Evolutionary conservation across 2,329 filamentous ascomycete species (phyloP).

Genomic region (Golovinomyces cichoracearum): DNA sequence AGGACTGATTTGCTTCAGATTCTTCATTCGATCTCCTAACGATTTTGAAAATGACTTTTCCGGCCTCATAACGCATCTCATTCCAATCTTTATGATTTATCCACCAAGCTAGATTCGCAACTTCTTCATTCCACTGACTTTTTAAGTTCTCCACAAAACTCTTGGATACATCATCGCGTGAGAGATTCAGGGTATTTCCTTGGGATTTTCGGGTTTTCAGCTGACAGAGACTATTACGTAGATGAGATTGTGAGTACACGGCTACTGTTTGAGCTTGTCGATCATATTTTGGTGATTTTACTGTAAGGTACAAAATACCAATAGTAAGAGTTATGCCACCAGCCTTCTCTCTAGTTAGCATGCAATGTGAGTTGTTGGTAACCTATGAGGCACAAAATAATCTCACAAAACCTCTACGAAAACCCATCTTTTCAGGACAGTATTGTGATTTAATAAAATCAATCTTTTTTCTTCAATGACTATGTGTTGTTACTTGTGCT

Average conservation of each 20-base stretch:
- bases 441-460: too few species aligned
- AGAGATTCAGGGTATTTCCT: conserved; percentile 23
- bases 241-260: conserved; percentile 29
- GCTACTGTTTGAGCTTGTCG: conserved; percentile 31
- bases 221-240: conserved; percentile 23
- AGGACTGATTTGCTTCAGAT: conserved; percentile 11
- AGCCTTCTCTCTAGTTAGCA: conserved; percentile 23
- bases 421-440: conserved; percentile 32
- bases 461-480: too few species aligned
- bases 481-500: too few species aligned
- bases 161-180: conserved; percentile 25
- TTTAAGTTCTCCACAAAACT: conserved; percentile 41
- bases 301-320: conserved; percentile 43
- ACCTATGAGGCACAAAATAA: neutral
- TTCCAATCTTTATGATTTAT: conserved; percentile 41
- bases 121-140: conserved; percentile 52
- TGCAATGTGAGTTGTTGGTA: conserved; percentile 2
- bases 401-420: conserved; percentile 35
- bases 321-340: conserved; percentile 54
- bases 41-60: conserved; percentile 22
- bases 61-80: conserved; percentile 31
- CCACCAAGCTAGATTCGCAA: conserved; percentile 39
- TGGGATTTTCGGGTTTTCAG: conserved; percentile 23
- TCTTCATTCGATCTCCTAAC: conserved; percentile 12
- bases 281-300: conserved; percentile 43